A percentile compares a stretch with the other conserved stretches of the same genome.
Conservation (phyloP, 768 basidiomycete species). For the Boletus edulis region DNA sequence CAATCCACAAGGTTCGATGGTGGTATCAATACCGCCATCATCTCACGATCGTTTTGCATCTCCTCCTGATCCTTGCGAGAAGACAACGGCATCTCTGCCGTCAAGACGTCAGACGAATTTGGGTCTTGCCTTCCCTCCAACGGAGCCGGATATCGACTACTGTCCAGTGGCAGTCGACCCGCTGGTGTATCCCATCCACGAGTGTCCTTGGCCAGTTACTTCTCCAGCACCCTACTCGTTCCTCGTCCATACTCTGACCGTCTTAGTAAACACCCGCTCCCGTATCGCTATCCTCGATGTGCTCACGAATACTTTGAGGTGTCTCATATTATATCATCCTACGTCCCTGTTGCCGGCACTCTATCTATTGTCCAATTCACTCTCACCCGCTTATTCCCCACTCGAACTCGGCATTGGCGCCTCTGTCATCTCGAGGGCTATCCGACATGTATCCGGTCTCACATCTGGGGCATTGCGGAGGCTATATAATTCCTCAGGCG, state of each 20-base stretch:
- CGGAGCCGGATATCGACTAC: constrained; percentile 27
- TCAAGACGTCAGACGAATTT: constrained; percentile 3
- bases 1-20: constrained; percentile 4
- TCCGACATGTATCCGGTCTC: constrained; percentile 72
- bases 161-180: constrained; percentile 45
- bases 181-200: constrained; percentile 39
- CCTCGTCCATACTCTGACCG: constrained; percentile 59
- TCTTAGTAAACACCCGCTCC: constrained; percentile 66
- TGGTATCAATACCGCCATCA: constrained; percentile 6
- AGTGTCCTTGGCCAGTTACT: constrained; percentile 40
- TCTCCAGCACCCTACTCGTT: constrained; percentile 65
- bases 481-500: constrained; percentile 73
- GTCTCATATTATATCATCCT: constrained; percentile 63
- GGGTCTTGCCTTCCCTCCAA: constrained; percentile 22
- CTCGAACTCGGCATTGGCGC: constrained; percentile 70
- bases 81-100: constrained; percentile 5
- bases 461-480: constrained; percentile 53
- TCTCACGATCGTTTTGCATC: constrained; percentile 11
- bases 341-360: constrained; percentile 70
- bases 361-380: constrained; percentile 80
- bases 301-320: constrained; percentile 72
- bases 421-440: constrained; percentile 64
- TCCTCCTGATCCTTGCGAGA: constrained; percentile 9
- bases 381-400: constrained; percentile 70
- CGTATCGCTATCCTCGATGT: constrained; percentile 66